phyloP scores from a whole-genome alignment of 2,329 filamentous ascomycete genomes.

The Ophiostoma sp. region DNA sequence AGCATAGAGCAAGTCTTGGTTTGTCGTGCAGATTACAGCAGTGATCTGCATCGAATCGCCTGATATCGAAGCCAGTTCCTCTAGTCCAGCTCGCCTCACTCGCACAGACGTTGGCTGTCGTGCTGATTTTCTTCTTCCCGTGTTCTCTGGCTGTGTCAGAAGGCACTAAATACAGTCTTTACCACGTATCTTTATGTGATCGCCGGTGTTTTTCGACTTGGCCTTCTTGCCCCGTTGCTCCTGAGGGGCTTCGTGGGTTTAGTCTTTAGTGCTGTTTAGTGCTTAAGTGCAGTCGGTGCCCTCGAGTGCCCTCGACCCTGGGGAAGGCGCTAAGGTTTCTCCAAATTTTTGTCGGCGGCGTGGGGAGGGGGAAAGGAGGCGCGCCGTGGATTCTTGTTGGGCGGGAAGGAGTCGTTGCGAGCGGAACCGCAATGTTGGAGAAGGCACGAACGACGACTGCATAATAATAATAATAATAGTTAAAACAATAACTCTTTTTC shows the following conservation, averaged over 20 bases:
- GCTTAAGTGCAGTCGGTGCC: not conserved
- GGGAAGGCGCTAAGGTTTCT: conserved; percentile 2
- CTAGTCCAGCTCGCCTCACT: not conserved
- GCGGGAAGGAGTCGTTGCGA: conserved; percentile 5
- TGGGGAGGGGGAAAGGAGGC: not conserved
- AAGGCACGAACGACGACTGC: not conserved
- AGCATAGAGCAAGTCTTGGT: not conserved
- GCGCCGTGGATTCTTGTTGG: not conserved
- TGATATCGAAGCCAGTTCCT: not conserved
- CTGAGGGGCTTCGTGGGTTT: not conserved
- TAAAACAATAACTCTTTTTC: not conserved
- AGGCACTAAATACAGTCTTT: not conserved
- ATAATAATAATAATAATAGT: not conserved
- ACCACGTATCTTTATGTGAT: not conserved
- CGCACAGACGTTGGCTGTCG: not conserved
- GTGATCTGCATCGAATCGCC: not conserved
- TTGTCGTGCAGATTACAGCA: not conserved
- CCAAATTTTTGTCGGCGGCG: not conserved
- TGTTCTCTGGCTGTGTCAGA: not conserved
- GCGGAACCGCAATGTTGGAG: conserved; percentile 27
- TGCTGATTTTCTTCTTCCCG: not conserved
- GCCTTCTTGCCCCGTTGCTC: not conserved
- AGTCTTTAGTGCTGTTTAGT: not conserved
- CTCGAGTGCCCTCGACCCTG: not conserved
- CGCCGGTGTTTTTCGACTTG: conserved; percentile 5